These are phyloP conservation scores for Wallacemonas sp. DNA, from an alignment of 208 protist genomes.

Conservation along the genomic window DNA sequence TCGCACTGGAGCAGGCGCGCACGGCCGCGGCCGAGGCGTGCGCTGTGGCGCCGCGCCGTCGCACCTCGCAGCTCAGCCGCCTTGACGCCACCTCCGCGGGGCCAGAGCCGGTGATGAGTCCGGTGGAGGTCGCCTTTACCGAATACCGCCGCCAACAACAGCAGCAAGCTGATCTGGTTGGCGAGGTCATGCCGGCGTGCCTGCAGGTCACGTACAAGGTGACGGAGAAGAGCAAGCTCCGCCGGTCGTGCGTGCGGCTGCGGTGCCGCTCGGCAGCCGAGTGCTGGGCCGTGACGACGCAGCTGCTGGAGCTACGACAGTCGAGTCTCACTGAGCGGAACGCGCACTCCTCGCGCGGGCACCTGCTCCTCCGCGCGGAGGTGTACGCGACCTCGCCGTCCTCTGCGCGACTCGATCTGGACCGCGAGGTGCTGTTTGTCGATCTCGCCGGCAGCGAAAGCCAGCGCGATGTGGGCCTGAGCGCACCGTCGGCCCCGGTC, in stretches of 20 bases:
- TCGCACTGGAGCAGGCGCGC: slow-evolving; percentile 15
- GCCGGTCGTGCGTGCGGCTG: slow-evolving; percentile 34
- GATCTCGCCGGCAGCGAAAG: slow-evolving; percentile 78
- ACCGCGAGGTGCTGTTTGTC: slow-evolving; percentile 53
- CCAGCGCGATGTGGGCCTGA: slow-evolving; percentile 22
- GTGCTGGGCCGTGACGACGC: slow-evolving; percentile 33
- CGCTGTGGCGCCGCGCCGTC: slow-evolving; percentile 9
- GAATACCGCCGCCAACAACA: background rate
- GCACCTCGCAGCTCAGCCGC: background rate
- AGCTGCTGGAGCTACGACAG: slow-evolving; percentile 41
- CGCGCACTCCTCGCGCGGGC: slow-evolving; percentile 48
- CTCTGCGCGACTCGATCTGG: background rate
- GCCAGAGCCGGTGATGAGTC: background rate
- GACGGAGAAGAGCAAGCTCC: slow-evolving; percentile 59
- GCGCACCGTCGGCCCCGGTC: background rate
- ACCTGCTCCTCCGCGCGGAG: slow-evolving; percentile 46
- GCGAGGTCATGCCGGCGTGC: background rate
- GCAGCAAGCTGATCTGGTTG: background rate
- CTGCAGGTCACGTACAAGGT: slow-evolving; percentile 40
- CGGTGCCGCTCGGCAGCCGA: slow-evolving; percentile 35
- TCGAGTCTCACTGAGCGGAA: slow-evolving; percentile 50
- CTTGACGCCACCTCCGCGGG: background rate
- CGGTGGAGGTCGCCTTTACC: background rate
- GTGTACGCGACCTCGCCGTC: slow-evolving; percentile 16
- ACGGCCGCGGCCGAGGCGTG: too few relatives aligned